phyloP scores from a whole-genome alignment of 306 rosid genomes.

The Quercus variabilis region DNA sequence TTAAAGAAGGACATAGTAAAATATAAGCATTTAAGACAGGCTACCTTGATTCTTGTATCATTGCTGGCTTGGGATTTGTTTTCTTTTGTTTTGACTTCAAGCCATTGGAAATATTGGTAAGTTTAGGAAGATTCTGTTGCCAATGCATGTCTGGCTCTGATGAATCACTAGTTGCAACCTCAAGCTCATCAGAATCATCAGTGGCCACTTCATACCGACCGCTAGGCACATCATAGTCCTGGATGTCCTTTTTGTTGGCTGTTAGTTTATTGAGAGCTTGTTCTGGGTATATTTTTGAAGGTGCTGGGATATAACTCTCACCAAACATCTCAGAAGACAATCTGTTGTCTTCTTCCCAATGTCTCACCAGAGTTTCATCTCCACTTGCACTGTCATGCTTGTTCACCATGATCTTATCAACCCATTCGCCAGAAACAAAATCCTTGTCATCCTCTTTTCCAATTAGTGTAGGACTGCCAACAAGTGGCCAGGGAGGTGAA shows the following conservation, averaged over 20 bases:
- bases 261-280: slow-evolving; percentile 12
- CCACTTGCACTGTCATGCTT: slow-evolving; percentile 43
- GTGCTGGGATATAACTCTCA: slow-evolving; percentile 35
- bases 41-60: slow-evolving; percentile 62
- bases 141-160: slow-evolving; percentile 80
- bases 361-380: slow-evolving; percentile 50
- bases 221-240: slow-evolving; percentile 26
- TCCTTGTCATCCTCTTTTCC: slow-evolving; percentile 61
- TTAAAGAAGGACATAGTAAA: neutral
- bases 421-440: slow-evolving; percentile 57
- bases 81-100: slow-evolving; percentile 47
- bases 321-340: slow-evolving; percentile 42
- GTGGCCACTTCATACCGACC: slow-evolving; percentile 36
- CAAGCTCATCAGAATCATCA: slow-evolving; percentile 74
- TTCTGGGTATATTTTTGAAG: slow-evolving; percentile 41
- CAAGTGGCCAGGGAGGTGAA: slow-evolving; percentile 50
- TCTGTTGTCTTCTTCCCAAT: slow-evolving; percentile 60
- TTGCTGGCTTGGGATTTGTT: slow-evolving; percentile 32
- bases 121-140: slow-evolving; percentile 43
- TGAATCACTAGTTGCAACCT: slow-evolving; percentile 73
- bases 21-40: neutral
- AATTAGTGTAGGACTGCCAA: slow-evolving; percentile 5
- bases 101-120: slow-evolving; percentile 42
- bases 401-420: slow-evolving; percentile 50
- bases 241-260: slow-evolving; percentile 34